These are phyloP conservation scores for Microbotryum violaceum DNA, from an alignment of 1,284 basidiomycete species.

Conservation along the genomic window DNA sequence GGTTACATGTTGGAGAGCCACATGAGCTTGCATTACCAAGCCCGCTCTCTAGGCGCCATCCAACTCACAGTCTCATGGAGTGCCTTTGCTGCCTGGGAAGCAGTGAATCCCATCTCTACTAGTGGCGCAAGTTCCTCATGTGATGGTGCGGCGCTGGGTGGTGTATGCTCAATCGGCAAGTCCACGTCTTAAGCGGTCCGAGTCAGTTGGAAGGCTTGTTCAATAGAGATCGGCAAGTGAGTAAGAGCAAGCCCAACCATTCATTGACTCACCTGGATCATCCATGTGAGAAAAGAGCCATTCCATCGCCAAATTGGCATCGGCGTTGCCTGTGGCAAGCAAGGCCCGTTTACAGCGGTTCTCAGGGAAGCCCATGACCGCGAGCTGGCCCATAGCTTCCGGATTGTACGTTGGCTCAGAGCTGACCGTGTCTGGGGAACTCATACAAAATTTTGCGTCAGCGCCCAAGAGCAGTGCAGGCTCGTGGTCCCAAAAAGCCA, in stretches of 20 bases:
- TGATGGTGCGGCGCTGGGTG: not conserved
- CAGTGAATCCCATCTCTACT: slow-evolving; percentile 85
- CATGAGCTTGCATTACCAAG: too few species aligned
- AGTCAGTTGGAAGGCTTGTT: too few species aligned
- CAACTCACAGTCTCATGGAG: slow-evolving; percentile 68
- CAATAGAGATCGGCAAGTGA: too few species aligned
- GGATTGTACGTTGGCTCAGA: slow-evolving; percentile 53
- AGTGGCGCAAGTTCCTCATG: slow-evolving; percentile 48
- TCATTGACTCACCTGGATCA: slow-evolving; percentile 58
- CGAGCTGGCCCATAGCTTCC: slow-evolving; percentile 62
- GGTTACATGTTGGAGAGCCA: too few species aligned
- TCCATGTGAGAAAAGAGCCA: slow-evolving; percentile 97
- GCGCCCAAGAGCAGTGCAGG: not conserved
- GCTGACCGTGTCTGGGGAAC: slow-evolving; percentile 13
- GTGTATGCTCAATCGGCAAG: not conserved
- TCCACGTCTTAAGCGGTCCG: too few species aligned
- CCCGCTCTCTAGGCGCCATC: too few species aligned
- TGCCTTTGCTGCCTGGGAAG: slow-evolving; percentile 77
- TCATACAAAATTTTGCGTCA: not conserved
- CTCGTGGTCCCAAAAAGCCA: not conserved
- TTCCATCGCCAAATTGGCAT: slow-evolving; percentile 79
- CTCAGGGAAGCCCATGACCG: slow-evolving; percentile 79
- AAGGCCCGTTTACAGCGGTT: slow-evolving; percentile 80
- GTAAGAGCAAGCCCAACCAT: not conserved
- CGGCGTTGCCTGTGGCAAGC: slow-evolving; percentile 72